phyloP scores from a whole-genome alignment of 352 stramenopile species.

The Globisporangium ultimum region DNA sequence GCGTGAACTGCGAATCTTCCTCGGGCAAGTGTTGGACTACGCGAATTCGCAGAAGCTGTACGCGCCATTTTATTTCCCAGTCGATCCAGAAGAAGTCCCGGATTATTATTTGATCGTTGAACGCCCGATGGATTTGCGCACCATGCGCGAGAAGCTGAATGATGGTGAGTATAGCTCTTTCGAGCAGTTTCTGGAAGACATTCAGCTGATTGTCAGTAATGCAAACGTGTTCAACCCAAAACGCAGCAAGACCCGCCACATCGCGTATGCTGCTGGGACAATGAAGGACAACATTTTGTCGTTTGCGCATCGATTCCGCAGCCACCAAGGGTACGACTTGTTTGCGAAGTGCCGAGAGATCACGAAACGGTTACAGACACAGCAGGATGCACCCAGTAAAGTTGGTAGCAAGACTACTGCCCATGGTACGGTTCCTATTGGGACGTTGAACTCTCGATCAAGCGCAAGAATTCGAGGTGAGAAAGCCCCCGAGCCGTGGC shows the following conservation, averaged over 20 bases:
- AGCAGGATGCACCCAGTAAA: slow-evolving; percentile 10
- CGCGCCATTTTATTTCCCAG: slow-evolving; percentile 62
- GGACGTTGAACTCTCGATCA: not conserved
- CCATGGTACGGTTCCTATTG: not conserved
- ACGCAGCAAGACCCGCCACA: slow-evolving; percentile 62
- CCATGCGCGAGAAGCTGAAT: slow-evolving; percentile 88
- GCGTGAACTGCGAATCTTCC: slow-evolving; percentile 86
- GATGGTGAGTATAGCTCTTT: slow-evolving; percentile 88
- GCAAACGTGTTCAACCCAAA: slow-evolving; percentile 90
- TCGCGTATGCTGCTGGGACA: slow-evolving; percentile 72
- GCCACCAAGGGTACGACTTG: slow-evolving; percentile 85
- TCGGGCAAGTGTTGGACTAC: slow-evolving; percentile 82
- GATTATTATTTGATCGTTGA: slow-evolving; percentile 90
- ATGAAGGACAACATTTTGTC: slow-evolving; percentile 91
- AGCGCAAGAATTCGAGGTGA: slow-evolving; percentile 30
- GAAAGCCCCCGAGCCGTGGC: slow-evolving; percentile 35
- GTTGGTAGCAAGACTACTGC: slow-evolving; percentile 11
- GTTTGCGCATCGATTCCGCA: slow-evolving; percentile 84
- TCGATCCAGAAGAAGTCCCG: slow-evolving; percentile 75
- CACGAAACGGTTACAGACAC: slow-evolving; percentile 52
- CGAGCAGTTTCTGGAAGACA: slow-evolving; percentile 85
- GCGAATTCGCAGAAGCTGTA: slow-evolving; percentile 68
- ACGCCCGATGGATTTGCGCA: slow-evolving; percentile 84
- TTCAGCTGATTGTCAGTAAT: slow-evolving; percentile 87
- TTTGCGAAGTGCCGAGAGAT: slow-evolving; percentile 85